Evolutionary conservation across 495 filamentous ascomycete genomes (phyloP).

Genomic region (Hypoxylon rickii): DNA sequence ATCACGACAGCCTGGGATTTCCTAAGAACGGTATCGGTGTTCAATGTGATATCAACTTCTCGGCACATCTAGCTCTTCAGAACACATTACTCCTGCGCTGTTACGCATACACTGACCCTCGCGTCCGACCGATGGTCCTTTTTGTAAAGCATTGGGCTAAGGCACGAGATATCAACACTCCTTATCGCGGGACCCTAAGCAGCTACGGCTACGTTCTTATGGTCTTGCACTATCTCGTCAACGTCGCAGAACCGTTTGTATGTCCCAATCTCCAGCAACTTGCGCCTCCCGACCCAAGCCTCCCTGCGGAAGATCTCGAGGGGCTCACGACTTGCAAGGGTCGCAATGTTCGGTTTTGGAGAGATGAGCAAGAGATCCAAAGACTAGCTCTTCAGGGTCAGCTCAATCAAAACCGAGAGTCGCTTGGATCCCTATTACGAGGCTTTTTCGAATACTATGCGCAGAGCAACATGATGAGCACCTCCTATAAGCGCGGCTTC

Average conservation of each 20-base stretch:
- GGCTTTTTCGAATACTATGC: conserved; percentile 87
- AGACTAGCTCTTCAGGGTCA: conserved; percentile 52
- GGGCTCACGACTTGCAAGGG: conserved; percentile 56
- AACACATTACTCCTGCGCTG: conserved; percentile 79
- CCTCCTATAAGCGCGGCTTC: conserved; percentile 55
- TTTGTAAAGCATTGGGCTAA: conserved; percentile 89
- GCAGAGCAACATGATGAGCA: conserved; percentile 50
- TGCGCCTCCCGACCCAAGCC: conserved; percentile 46
- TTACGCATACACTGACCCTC: conserved; percentile 73
- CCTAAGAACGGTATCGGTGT: conserved; percentile 71
- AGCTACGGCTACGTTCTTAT: conserved; percentile 91
- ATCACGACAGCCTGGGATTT: conserved; percentile 67
- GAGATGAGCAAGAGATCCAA: conserved; percentile 65
- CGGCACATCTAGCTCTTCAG: conserved; percentile 74
- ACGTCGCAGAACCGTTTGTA: conserved; percentile 76
- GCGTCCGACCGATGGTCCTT: conserved; percentile 73
- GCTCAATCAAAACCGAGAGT: conserved; percentile 63
- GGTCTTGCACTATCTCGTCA: conserved; percentile 88
- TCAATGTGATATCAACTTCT: conserved; percentile 85
- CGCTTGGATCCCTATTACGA: conserved; percentile 66
- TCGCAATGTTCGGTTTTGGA: conserved; percentile 67
- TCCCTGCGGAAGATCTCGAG: conserved; percentile 46
- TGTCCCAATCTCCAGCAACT: conserved; percentile 74
- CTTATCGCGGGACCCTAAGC: conserved; percentile 80
- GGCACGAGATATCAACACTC: conserved; percentile 74